Base-by-base conservation (phyloP, 2,329 filamentous ascomycete species). In the Aspergillus oerlinghausenensis region DNA sequence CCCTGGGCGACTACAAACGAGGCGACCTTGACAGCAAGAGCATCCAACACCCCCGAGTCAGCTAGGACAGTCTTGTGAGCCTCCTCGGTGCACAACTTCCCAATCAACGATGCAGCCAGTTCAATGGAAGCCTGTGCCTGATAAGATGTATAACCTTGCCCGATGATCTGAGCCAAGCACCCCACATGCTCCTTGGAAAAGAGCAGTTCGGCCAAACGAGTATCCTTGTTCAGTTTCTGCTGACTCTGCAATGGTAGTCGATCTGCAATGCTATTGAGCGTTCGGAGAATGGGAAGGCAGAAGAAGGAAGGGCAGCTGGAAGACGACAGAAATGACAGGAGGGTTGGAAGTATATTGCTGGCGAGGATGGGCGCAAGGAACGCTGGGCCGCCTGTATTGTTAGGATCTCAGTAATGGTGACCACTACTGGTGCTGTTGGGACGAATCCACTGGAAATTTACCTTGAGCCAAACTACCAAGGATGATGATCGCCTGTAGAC, bases 391-490 rank as follows among this genome's bases (percentile, higher is more conserved):
- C 89, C 92, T 95, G 69, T 65, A 45, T 17, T 42, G 21, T 17
- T 38, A 48, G 54, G 35, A 35, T 17, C 55, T 71, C 55, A 71
- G 65, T 59, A 25, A 38, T 26, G 49, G 19, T 40, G 54, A 19
- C 51, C 29, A 38, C 40, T 48, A 23, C n/a, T 23, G n/a, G 32
- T 21, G n/a, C 10, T 35, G 11, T 11, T 3, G 42, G 19, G 28
- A 23, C 10, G 11, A 26, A 10, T 51, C 11, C 11, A n/a, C 42
- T 28, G 11, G 14, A 38, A 26, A 63, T 51, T 14, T 80, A 92
- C 92, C 92, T 75, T 89, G 87, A 56, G 91, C 90, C 68, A 97
- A 84, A 72, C 90, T 94, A 49, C 88, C 87, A 38, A 96, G 78
- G n/a, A 97, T 82, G 61, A 95, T 86, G 42, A 92, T 83, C n/a